Conservation (phyloP, 495 filamentous ascomycete genomes). For the Penicillium lagena region DNA sequence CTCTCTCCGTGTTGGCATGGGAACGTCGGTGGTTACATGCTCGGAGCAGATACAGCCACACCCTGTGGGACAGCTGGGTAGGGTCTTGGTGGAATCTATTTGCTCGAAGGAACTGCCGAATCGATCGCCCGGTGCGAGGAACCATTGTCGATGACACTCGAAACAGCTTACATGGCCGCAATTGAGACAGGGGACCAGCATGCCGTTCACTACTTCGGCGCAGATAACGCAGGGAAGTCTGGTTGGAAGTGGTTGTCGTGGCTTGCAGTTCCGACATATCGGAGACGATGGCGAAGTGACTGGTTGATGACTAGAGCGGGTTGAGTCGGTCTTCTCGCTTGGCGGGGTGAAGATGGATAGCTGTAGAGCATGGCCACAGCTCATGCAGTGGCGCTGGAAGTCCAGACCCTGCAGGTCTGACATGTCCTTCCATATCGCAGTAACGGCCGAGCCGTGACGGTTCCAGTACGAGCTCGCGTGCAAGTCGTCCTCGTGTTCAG, state of each 20-base stretch:
- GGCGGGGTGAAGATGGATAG: constrained; percentile 31
- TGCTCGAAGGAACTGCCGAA: constrained; percentile 5
- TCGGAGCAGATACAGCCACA: constrained; percentile 48
- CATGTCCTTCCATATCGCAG: constrained; percentile 15
- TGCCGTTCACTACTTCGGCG: constrained; percentile 38
- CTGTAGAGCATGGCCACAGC: constrained; percentile 36
- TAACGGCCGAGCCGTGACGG: constrained; percentile 12
- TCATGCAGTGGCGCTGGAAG: constrained; percentile 39
- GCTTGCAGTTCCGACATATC: constrained; percentile 29
- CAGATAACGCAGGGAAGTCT: constrained; percentile 43
- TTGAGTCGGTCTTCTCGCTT: constrained; percentile 8
- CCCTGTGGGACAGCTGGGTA: constrained; percentile 36
- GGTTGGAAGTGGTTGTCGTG: constrained; percentile 30
- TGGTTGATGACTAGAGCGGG: too few species aligned
- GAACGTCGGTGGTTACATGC: constrained; percentile 25
- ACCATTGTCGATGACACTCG: constrained; percentile 38
- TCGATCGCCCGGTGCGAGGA: constrained; percentile 14
- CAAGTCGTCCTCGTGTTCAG: constrained; percentile 8
- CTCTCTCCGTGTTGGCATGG: constrained; percentile 17
- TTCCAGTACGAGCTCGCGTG: constrained; percentile 17
- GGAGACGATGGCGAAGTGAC: too few species aligned
- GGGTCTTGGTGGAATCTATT: constrained; percentile 7
- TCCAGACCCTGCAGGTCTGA: constrained; percentile 22
- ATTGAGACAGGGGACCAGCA: constrained; percentile 44
- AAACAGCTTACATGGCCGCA: constrained; percentile 49